phyloP scores from a whole-genome alignment of 2,329 filamentous ascomycete species.

The Colletotrichum sublineola region DNA sequence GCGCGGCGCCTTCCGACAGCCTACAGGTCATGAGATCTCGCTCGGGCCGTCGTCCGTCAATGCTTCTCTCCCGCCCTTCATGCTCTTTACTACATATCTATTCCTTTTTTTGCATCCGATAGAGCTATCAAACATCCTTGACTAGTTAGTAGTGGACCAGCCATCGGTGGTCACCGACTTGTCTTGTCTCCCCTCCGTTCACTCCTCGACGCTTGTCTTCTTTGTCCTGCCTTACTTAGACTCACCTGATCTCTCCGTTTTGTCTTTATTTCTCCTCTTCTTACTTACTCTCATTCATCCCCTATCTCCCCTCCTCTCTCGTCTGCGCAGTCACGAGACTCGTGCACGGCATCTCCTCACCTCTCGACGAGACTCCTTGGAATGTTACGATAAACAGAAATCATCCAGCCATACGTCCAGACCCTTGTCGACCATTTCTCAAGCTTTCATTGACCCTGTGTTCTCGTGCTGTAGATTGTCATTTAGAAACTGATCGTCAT shows the following conservation, averaged over 20 bases:
- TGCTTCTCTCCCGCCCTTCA: constrained; percentile 4
- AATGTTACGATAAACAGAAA: neutral
- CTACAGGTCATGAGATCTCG: constrained; percentile 34
- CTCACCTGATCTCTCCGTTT: neutral
- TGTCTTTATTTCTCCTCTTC: constrained; percentile 1
- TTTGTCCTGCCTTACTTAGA: constrained; percentile 20
- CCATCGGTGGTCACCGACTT: constrained; percentile 38
- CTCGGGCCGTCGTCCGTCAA: constrained; percentile 27
- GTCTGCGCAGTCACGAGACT: neutral
- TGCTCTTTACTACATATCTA: constrained; percentile 28
- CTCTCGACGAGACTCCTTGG: neutral
- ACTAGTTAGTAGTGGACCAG: constrained; percentile 25
- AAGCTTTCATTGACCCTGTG: neutral
- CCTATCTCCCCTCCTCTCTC: neutral
- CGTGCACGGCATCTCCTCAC: neutral
- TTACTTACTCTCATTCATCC: neutral
- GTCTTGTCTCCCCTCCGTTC: constrained; percentile 6
- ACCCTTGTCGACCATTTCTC: neutral
- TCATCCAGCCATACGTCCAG: neutral
- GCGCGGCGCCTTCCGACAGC: constrained; percentile 39
- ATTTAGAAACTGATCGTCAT: constrained; percentile 26
- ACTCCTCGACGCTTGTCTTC: neutral
- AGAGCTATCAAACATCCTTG: constrained; percentile 28
- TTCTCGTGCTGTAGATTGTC: constrained; percentile 7
- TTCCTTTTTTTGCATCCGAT: constrained; percentile 11